Percentiles rank a stretch among this genome's conserved stretches.
These are phyloP conservation scores for Zygosaccharomyces bailii DNA, from an alignment of 805 yeast species.

Conservation along the genomic window DNA sequence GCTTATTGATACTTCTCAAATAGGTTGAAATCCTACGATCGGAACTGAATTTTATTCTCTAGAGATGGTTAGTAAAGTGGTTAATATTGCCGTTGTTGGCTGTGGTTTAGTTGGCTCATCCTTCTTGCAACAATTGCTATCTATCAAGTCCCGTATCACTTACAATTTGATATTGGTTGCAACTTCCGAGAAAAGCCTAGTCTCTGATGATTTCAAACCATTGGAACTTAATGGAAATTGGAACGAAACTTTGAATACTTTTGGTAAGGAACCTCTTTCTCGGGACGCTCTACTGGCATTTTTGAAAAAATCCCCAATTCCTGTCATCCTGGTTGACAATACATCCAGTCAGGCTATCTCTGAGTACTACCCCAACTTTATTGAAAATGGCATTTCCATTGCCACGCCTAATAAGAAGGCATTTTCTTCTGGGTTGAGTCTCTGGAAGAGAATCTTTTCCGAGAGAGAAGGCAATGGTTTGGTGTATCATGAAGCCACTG, in stretches of 20 bases:
- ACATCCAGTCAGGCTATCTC: conserved; percentile 84
- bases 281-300: conserved; percentile 57
- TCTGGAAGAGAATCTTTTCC: conserved; percentile 78
- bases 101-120: conserved; percentile 96
- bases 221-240: conserved; percentile 53
- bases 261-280: conserved; percentile 46
- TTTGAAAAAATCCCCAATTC: conserved; percentile 62
- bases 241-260: conserved; percentile 45
- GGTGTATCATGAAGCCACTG: conserved; percentile 97
- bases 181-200: conserved; percentile 64
- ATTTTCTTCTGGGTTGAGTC: conserved; percentile 68
- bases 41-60: too few relatives aligned
- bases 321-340: conserved; percentile 88
- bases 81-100: conserved; percentile 71
- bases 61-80: conserved; percentile 46
- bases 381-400: conserved; percentile 76
- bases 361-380: conserved; percentile 67
- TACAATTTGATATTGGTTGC: conserved; percentile 82
- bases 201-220: conserved; percentile 67
- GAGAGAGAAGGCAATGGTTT: conserved; percentile 54
- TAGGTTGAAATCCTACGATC: too few relatives aligned
- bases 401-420: conserved; percentile 99
- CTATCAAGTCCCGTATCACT: conserved; percentile 55
- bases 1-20: too few relatives aligned
- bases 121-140: conserved; percentile 74